A percentile compares a stretch with the other conserved stretches of the same genome.
phyloP scores from a whole-genome alignment of 768 basidiomycete genomes.

The Leccinum obscurum region DNA sequence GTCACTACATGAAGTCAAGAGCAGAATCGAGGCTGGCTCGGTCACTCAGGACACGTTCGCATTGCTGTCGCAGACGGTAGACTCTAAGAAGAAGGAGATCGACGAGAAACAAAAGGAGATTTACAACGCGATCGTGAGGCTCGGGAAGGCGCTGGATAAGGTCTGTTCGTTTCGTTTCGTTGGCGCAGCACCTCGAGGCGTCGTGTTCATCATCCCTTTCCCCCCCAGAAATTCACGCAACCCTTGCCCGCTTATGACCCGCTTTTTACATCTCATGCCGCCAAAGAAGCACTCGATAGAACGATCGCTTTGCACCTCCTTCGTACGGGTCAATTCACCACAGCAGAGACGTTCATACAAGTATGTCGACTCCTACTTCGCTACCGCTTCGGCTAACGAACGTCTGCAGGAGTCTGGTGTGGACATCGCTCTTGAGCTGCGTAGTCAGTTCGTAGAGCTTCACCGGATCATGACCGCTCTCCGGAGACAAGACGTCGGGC shows the following conservation, averaged over 20 bases:
- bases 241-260: constrained; percentile 65
- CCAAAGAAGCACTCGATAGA: constrained; percentile 61
- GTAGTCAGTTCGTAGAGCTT: constrained; percentile 63
- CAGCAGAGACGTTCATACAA: constrained; percentile 71
- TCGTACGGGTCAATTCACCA: constrained; percentile 78
- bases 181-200: neutral
- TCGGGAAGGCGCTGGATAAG: constrained; percentile 92
- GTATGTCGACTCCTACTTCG: constrained; percentile 40
- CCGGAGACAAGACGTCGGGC: constrained; percentile 61
- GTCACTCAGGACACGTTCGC: constrained; percentile 50
- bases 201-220: constrained; percentile 11
- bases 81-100: constrained; percentile 76
- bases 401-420: constrained; percentile 62
- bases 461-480: constrained; percentile 72
- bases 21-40: constrained; percentile 47
- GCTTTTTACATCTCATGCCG: constrained; percentile 62
- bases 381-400: neutral
- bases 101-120: constrained; percentile 90
- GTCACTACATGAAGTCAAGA: constrained; percentile 56
- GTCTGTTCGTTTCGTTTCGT: constrained; percentile 37
- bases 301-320: constrained; percentile 77
- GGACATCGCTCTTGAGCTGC: constrained; percentile 50
- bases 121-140: constrained; percentile 69
- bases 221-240: constrained; percentile 58
- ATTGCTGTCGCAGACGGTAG: constrained; percentile 57